Evolutionary conservation across 2,329 filamentous ascomycete species (phyloP), one percentile per base, ranked within the genome.

Genomic region (Ophiostoma ips): DNA sequence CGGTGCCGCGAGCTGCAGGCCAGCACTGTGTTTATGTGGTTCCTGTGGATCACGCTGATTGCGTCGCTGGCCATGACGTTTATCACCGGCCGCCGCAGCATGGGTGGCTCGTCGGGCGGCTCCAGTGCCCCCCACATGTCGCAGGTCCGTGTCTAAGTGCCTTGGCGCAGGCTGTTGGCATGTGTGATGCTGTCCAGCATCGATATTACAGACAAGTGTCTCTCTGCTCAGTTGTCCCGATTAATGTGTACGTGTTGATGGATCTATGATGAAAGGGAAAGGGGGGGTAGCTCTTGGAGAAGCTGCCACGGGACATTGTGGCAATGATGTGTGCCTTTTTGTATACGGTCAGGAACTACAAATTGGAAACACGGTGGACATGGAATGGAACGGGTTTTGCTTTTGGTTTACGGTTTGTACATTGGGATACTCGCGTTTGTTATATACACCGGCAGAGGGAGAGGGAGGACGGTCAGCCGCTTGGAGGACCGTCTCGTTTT

Each of bases 1-100:
- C 76, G 83, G 56, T 89, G 85, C 68, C 79, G 77, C 55, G 79
- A 87, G 66, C 76, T 86, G 15, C 84, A 89, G 68, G 84, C 84
- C 35, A 75, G 76, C 55, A 78, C 76, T 33, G 83, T 77, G 35
- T 90, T 90, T 68, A 73, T 87, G 66, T 90, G 83, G 83, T 88
- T 89, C 67, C 74, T 86, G 46, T 86, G 82, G 63, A 72, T 68
- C 36, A 70, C 74, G 24, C 84, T 82, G 60, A 66, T 70, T 28
- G 78, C 69, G 3, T 72, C 73, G 37, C 62, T 79, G 41, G 68
- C 77, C 60, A 71, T 84, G 55, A 66, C 73, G 50, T 63, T 79
- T 58, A 66, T 68, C 53, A 71, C 73, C 52, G 70, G 73, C 57
- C 70, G 73, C 43, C 71, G 77, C 37, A 66, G 71, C 49, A 65